Evolutionary conservation across 1,139 yeast genomes (phyloP).

Genomic region (Kluyveromyces sp.): DNA sequence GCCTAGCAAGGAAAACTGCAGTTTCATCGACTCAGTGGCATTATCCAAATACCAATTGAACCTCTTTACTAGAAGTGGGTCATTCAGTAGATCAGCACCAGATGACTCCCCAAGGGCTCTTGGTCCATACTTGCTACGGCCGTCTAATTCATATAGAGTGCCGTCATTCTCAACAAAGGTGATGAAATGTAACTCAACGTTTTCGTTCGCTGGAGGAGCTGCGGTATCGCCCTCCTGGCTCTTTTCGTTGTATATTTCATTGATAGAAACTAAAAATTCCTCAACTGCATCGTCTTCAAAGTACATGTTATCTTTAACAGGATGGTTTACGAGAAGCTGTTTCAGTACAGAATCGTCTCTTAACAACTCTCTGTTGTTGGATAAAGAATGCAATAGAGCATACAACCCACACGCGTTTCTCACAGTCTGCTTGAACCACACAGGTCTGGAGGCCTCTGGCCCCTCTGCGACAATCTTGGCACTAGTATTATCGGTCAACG

Average conservation of each 20-base stretch:
- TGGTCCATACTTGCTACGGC: constrained; percentile 69
- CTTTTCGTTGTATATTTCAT: constrained; percentile 17
- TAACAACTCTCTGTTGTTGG: constrained; percentile 39
- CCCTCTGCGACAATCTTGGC: not conserved
- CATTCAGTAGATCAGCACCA: constrained; percentile 46
- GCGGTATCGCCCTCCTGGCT: constrained; percentile 60
- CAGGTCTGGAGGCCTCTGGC: constrained; percentile 10
- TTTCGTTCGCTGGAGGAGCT: constrained; percentile 65
- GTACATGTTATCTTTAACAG: constrained; percentile 36
- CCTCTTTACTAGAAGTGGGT: constrained; percentile 44
- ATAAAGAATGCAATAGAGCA: constrained; percentile 70
- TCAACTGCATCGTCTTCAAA: constrained; percentile 47
- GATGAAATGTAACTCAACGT: constrained; percentile 71
- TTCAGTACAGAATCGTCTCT: constrained; percentile 30
- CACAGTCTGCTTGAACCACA: constrained; percentile 80
- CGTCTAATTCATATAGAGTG: constrained; percentile 80
- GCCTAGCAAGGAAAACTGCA: constrained; percentile 64
- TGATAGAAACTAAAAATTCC: constrained; percentile 22
- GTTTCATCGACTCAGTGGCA: constrained; percentile 51
- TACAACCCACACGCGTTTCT: constrained; percentile 91
- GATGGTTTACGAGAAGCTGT: constrained; percentile 23
- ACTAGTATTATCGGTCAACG: not conserved
- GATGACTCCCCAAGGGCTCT: constrained; percentile 48
- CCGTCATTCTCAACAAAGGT: constrained; percentile 56
- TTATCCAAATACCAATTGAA: constrained; percentile 60